Conservation (phyloP, 2,329 filamentous ascomycete genomes). For the Alternaria angustiovoidea region DNA sequence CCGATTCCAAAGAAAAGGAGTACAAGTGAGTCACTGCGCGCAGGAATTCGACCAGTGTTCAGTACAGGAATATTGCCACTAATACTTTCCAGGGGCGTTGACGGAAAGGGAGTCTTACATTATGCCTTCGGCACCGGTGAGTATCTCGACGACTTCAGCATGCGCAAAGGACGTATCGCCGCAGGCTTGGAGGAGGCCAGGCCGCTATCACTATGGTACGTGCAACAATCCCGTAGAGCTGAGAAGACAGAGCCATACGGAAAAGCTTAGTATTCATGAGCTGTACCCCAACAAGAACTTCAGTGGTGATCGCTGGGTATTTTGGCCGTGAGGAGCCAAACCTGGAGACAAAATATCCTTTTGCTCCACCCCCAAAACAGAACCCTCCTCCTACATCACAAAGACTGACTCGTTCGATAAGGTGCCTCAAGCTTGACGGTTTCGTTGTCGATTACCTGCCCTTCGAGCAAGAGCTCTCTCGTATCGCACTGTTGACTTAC, state of each 20-base stretch:
- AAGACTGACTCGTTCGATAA: slow-evolving; percentile 2
- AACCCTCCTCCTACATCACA: not conserved
- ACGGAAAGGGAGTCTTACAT: slow-evolving; percentile 42
- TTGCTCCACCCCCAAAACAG: not conserved
- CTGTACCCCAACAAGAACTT: not conserved
- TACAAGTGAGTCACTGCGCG: slow-evolving; percentile 30
- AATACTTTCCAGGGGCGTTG: slow-evolving; percentile 29
- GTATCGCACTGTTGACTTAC: slow-evolving; percentile 33
- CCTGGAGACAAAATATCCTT: not conserved
- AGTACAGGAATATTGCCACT: not conserved
- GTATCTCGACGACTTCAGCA: slow-evolving; percentile 44
- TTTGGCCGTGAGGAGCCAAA: not conserved
- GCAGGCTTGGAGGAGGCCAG: slow-evolving; percentile 30
- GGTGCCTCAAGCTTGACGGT: slow-evolving; percentile 41
- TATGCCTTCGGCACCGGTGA: slow-evolving; percentile 41
- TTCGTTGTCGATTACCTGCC: slow-evolving; percentile 46
- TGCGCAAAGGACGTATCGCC: slow-evolving; percentile 43
- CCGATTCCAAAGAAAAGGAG: slow-evolving; percentile 21
- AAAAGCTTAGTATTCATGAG: not conserved
- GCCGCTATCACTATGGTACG: slow-evolving; percentile 33
- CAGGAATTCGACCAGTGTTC: not conserved
- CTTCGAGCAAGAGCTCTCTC: slow-evolving; percentile 38
- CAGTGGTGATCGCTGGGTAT: not conserved
- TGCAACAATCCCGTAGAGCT: not conserved
- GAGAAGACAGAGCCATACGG: not conserved